A percentile compares a stretch with the other conserved stretches of the same genome.
Evolutionary conservation across 1,284 basidiomycete genomes (phyloP).

Genomic region (Tremellales sp.): DNA sequence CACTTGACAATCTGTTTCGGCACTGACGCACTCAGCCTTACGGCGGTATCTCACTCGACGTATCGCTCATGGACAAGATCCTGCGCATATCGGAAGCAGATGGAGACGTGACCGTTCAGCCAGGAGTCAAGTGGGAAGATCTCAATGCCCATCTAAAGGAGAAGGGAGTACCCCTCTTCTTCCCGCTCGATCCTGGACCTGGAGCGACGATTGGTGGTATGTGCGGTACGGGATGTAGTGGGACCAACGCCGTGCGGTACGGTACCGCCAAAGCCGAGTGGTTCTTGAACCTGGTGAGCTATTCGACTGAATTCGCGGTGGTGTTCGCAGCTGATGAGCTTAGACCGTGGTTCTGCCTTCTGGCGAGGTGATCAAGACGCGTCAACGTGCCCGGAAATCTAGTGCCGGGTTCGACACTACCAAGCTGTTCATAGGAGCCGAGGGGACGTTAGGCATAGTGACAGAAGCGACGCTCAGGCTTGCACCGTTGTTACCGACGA

Average conservation of each 20-base stretch:
- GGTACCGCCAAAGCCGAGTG: constrained; percentile 80
- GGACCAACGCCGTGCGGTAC: constrained; percentile 82
- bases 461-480: constrained; percentile 84
- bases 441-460: constrained; percentile 88
- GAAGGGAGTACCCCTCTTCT: constrained; percentile 75
- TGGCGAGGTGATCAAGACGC: constrained; percentile 90
- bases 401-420: constrained; percentile 87
- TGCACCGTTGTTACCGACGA: constrained; percentile 72
- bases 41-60: constrained; percentile 79
- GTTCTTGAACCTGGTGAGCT: constrained; percentile 70
- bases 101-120: constrained; percentile 73
- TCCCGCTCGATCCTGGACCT: constrained; percentile 72
- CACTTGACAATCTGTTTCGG: too few species aligned
- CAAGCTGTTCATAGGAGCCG: constrained; percentile 89
- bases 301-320: too few species aligned
- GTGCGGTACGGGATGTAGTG: constrained; percentile 66
- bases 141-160: constrained; percentile 70
- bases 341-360: constrained; percentile 84
- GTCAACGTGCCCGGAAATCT: constrained; percentile 76
- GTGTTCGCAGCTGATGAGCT: background rate
- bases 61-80: constrained; percentile 79
- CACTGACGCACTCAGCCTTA: constrained; percentile 39
- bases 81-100: constrained; percentile 62
- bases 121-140: constrained; percentile 81
- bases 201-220: constrained; percentile 86